These are phyloP conservation scores for Penicillium longicatenatum DNA, from an alignment of 495 filamentous ascomycete species.

Conservation along the genomic window DNA sequence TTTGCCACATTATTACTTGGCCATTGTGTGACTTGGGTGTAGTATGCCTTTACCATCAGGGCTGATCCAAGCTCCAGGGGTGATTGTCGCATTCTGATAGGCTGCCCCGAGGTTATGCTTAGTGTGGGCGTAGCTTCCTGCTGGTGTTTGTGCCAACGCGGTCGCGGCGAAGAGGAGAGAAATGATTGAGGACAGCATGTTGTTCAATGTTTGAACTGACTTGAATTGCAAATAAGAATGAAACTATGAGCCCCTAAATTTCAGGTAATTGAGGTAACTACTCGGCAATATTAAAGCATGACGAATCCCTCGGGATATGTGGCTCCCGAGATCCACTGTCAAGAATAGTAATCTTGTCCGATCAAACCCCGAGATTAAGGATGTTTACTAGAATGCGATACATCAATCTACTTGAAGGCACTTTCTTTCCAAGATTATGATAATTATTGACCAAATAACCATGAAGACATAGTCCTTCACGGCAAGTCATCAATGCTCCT, in stretches of 20 bases:
- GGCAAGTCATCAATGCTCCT: not conserved
- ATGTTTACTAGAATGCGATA: not conserved
- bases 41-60: not conserved
- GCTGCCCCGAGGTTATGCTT: constrained; percentile 3
- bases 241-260: not conserved
- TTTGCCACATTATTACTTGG: not conserved
- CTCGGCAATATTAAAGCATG: not conserved
- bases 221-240: not conserved
- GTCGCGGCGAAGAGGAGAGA: constrained; percentile 4
- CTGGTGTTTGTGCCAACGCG: constrained; percentile 12
- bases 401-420: not conserved
- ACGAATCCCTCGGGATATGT: not conserved
- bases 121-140: constrained; percentile 1
- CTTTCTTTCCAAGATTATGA: too few species aligned
- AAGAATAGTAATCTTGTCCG: not conserved
- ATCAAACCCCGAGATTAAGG: not conserved
- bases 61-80: constrained; percentile 9
- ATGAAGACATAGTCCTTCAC: not conserved
- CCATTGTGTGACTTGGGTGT: not conserved
- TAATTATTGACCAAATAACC: too few species aligned
- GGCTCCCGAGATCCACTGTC: not conserved
- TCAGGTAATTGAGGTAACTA: not conserved
- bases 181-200: not conserved
- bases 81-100: constrained; percentile 8
- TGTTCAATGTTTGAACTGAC: not conserved